Conservation (phyloP, 2,329 filamentous ascomycete genomes). For the Diaporthe humulicola region DNA sequence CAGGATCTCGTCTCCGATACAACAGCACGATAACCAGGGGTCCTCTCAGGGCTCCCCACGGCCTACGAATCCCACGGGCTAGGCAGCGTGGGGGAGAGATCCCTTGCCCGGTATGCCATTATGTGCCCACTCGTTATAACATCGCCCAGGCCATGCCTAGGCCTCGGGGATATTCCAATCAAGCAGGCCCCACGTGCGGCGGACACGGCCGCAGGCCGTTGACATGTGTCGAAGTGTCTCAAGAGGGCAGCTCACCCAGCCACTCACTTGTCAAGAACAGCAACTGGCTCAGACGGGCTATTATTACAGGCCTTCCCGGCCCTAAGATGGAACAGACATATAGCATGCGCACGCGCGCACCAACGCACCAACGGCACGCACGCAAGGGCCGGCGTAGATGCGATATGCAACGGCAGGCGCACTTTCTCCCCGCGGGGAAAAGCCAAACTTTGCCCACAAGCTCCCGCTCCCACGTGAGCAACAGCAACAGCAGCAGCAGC, state of each 20-base stretch:
- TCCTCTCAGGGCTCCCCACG: conserved; percentile 8
- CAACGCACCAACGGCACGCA: no score
- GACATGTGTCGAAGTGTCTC: conserved; percentile 8
- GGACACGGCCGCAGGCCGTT: conserved; percentile 9
- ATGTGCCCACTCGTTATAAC: neutral
- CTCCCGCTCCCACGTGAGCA: conserved; percentile 23
- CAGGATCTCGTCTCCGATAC: neutral
- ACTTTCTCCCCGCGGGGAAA: neutral
- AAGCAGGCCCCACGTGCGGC: conserved; percentile 17
- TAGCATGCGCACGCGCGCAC: neutral
- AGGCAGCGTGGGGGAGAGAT: conserved; percentile 9
- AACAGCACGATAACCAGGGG: neutral
- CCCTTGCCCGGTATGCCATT: neutral
- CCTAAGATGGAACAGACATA: neutral
- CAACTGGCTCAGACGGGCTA: neutral
- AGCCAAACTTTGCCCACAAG: conserved; percentile 5
- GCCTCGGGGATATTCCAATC: conserved; percentile 1
- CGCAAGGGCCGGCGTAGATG: neutral
- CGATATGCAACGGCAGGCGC: neutral
- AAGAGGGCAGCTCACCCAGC: neutral
- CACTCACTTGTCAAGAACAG: neutral
- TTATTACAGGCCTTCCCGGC: neutral
- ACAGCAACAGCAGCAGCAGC: neutral
- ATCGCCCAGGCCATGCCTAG: neutral
- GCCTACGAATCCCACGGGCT: neutral